These are phyloP conservation scores for Nicotiana obtusifolia DNA, from an alignment of 257 asterid species.

Conservation along the genomic window DNA sequence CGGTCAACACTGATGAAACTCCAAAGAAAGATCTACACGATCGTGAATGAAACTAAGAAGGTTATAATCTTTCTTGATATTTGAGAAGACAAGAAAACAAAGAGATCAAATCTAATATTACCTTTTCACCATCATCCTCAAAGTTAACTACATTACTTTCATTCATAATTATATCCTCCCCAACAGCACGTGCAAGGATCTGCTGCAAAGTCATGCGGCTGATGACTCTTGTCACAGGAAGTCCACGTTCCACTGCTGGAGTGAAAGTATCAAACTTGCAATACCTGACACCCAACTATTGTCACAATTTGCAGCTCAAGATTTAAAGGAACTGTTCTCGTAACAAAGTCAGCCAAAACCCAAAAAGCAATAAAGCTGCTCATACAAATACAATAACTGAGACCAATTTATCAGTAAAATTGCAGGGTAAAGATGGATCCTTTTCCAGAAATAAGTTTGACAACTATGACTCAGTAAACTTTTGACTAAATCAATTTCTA, in stretches of 20 bases:
- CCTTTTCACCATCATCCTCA: conserved; percentile 73
- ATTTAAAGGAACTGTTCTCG: background rate
- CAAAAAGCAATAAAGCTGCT: background rate
- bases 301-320: conserved; percentile 24
- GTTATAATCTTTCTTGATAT: background rate
- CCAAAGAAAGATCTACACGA: background rate
- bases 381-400: background rate
- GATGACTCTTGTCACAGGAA: conserved; percentile 88
- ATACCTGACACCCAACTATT: conserved; percentile 59
- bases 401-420: too few species aligned
- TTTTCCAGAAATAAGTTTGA: too few species aligned
- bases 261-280: conserved; percentile 95
- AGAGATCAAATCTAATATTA: background rate
- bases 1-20: background rate
- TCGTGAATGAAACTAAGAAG: background rate
- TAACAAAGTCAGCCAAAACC: too few species aligned
- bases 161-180: conserved; percentile 64
- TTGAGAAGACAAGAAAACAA: background rate
- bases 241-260: conserved; percentile 89
- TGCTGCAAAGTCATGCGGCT: conserved; percentile 91
- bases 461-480: too few species aligned
- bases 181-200: conserved; percentile 83
- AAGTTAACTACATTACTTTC: conserved; percentile 78
- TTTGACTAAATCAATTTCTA: too few species aligned
- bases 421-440: too few species aligned